A percentile compares a stretch with the other conserved stretches of the same genome.
These are phyloP conservation scores for Paxillus rubicundulus DNA, from an alignment of 768 basidiomycete species.

Conservation along the genomic window DNA sequence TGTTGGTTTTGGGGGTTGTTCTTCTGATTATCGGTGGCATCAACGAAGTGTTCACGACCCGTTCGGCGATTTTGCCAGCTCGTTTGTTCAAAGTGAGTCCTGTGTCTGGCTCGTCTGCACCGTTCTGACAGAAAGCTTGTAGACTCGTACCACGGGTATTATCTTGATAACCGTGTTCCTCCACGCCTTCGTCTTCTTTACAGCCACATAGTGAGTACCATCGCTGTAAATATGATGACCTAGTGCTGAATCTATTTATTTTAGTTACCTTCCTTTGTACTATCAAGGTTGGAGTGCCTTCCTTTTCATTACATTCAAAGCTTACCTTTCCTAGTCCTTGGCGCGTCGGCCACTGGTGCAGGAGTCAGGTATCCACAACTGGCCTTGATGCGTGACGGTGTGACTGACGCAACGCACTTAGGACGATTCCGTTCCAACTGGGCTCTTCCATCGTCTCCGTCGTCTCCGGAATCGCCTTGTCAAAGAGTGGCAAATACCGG, in stretches of 20 bases:
- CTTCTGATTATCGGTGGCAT: conserved; percentile 49
- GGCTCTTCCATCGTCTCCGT: conserved; percentile 53
- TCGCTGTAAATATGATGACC: background rate
- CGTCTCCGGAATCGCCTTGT: no score
- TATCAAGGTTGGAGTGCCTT: conserved; percentile 46
- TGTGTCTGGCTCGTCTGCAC: background rate
- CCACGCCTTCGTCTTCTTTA: conserved; percentile 67
- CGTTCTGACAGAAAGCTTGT: background rate
- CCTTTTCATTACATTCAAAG: background rate
- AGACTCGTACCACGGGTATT: conserved; percentile 66
- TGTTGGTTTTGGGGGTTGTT: conserved; percentile 52
- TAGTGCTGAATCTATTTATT: background rate
- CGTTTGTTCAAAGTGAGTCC: conserved; percentile 61
- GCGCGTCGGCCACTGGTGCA: conserved; percentile 65
- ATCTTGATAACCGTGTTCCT: conserved; percentile 50
- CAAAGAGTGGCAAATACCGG: no score
- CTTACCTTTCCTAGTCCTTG: conserved; percentile 40
- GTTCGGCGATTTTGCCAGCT: conserved; percentile 71
- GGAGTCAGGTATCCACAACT: conserved; percentile 48
- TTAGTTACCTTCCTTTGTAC: conserved; percentile 66
- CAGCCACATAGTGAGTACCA: conserved; percentile 28
- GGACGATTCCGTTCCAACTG: conserved; percentile 71
- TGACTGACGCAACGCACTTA: conserved; percentile 17
- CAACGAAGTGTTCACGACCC: conserved; percentile 59
- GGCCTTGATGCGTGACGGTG: no score